Conservation (phyloP, 2,329 filamentous ascomycete genomes). For the Coniochaeta sp. region DNA sequence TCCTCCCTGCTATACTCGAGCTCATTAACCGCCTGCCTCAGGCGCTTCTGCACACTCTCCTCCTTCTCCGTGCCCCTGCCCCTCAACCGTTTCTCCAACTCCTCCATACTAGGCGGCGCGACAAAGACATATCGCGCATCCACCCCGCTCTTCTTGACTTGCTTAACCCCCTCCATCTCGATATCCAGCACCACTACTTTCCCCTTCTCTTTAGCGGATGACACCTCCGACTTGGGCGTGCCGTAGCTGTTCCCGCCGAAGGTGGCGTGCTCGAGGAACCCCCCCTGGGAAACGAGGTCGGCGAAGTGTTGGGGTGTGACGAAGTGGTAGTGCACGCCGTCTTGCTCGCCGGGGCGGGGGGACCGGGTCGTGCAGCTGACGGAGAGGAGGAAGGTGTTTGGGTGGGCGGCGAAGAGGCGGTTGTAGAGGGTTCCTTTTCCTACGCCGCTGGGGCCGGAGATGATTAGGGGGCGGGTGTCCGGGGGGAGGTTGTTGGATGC, state of each 20-base stretch:
- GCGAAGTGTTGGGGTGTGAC: constrained; percentile 61
- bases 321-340: constrained; percentile 80
- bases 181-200: constrained; percentile 83
- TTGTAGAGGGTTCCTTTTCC: constrained; percentile 78
- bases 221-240: constrained; percentile 72
- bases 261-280: constrained; percentile 79
- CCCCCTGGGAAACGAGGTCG: constrained; percentile 57
- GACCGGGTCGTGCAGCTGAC: constrained; percentile 73
- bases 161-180: constrained; percentile 97
- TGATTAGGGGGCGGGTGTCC: constrained; percentile 61
- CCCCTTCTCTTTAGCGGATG: constrained; percentile 63
- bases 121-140: constrained; percentile 80
- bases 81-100: constrained; percentile 67
- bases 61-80: constrained; percentile 75
- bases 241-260: constrained; percentile 87
- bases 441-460: constrained; percentile 72
- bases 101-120: constrained; percentile 67
- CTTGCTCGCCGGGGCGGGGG: constrained; percentile 66
- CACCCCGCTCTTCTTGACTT: constrained; percentile 71
- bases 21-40: constrained; percentile 67
- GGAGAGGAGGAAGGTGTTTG: constrained; percentile 45
- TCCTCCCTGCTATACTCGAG: constrained; percentile 64
- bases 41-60: constrained; percentile 60
- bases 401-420: constrained; percentile 54
- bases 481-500: constrained; percentile 20